These are phyloP conservation scores for Aspergillus flavus DNA, from an alignment of 2,329 filamentous ascomycete species.

Conservation along the genomic window DNA sequence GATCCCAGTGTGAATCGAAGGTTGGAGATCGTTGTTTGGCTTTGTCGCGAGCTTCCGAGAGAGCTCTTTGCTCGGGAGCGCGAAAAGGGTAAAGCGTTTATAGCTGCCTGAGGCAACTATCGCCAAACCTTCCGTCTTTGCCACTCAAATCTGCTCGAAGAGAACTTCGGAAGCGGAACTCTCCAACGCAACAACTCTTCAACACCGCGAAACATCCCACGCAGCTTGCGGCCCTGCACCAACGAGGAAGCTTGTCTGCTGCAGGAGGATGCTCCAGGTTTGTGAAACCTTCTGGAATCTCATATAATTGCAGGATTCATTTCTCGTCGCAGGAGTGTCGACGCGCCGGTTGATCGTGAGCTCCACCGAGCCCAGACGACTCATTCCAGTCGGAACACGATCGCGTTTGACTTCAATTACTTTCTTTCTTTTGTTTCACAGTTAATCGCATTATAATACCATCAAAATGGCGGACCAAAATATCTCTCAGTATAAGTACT, in stretches of 20 bases:
- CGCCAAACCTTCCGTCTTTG: constrained; percentile 37
- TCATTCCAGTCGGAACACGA: constrained; percentile 30
- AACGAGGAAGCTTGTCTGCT: constrained; percentile 31
- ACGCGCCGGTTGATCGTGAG: constrained; percentile 38
- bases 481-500: constrained; percentile 98
- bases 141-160: constrained; percentile 38
- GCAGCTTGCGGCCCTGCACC: constrained; percentile 31
- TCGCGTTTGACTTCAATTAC: constrained; percentile 24
- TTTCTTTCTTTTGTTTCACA: constrained; percentile 13
- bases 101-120: constrained; percentile 26
- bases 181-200: constrained; percentile 27
- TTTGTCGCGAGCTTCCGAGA: neutral
- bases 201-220: constrained; percentile 21
- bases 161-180: constrained; percentile 31
- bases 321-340: constrained; percentile 30
- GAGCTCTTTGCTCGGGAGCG: neutral
- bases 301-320: constrained; percentile 29
- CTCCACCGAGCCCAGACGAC: constrained; percentile 33
- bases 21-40: constrained; percentile 9
- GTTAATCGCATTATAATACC: constrained; percentile 14
- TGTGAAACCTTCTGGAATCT: constrained; percentile 33
- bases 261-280: constrained; percentile 42
- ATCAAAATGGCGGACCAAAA: constrained; percentile 68
- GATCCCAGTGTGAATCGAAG: constrained; percentile 10
- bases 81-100: constrained; percentile 7